These are phyloP conservation scores for Erigeron philadelphicus DNA, from an alignment of 140 eudicot species.

Conservation along the genomic window DNA sequence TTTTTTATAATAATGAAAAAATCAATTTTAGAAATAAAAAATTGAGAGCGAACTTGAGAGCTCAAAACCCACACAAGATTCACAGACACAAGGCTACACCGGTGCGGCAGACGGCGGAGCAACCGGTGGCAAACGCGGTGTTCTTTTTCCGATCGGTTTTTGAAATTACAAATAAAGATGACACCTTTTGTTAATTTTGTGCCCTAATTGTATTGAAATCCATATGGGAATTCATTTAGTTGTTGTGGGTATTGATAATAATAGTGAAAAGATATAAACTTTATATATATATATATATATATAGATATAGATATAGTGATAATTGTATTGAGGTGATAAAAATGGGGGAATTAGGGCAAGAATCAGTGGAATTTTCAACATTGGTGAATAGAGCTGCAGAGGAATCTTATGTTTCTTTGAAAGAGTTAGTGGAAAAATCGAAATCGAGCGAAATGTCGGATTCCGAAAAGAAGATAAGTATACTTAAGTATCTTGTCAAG, in stretches of 20 bases:
- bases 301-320: background rate
- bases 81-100: conserved; percentile 32
- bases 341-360: conserved; percentile 85
- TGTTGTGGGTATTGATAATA: conserved; percentile 22
- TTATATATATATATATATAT: too few species aligned
- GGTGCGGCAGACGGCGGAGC: conserved; percentile 23
- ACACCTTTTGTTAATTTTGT: conserved; percentile 18
- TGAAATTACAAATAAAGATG: background rate
- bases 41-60: conserved; percentile 16
- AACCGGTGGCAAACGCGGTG: conserved; percentile 15
- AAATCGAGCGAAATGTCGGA: conserved; percentile 65
- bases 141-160: conserved; percentile 25
- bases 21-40: conserved; percentile 2
- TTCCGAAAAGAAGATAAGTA: conserved; percentile 82
- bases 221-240: conserved; percentile 12
- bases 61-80: conserved; percentile 24
- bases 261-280: too few species aligned
- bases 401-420: conserved; percentile 71
- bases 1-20: background rate
- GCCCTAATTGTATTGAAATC: conserved; percentile 34
- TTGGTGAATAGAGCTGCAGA: conserved; percentile 80
- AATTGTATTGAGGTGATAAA: conserved; percentile 7
- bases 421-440: conserved; percentile 84
- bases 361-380: conserved; percentile 84
- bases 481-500: conserved; percentile 73